Evolutionary conservation across 768 basidiomycete species (phyloP), one percentile per base, ranked within the genome.

Genomic region (Nevesoporus exiguus): DNA sequence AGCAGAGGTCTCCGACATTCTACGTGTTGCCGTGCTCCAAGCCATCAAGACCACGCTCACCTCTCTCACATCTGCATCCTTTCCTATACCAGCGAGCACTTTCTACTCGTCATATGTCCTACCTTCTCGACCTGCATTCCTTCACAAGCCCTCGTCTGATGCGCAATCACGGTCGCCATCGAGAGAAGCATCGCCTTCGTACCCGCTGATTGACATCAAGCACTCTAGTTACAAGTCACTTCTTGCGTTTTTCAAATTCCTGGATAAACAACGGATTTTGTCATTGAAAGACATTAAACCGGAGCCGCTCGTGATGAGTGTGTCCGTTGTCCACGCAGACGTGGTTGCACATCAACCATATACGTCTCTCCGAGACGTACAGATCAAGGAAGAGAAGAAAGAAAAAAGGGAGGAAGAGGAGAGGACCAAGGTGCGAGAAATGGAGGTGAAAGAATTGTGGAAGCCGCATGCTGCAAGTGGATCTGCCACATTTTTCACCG

Each of bases 191-290:
- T 65, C 67, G 59, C 68, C 66, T 14, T 75, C 60, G 56, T 75
- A 70, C 34, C 80, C 63, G 42, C 76, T 56, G 39, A 79, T 88
- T 54, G 89, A 81, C 60, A 86, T 95, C 68, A 93, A 88, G 61
- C 78, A 85, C 10, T 93, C 90, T 1, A 78, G 79, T 2, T 80
- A 85, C 74, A 97, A 94, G 70, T 90, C 90, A 10, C 77, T 95
- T 19, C 79, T 85, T 2, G 78, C 85, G 1, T 94, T 96, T 74
- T 77, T 97, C 62, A 93, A 89, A 66, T 64, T 80, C 17, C 75
- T 80, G 17, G 89, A 91, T 56, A 95, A 95, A 66, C 80, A 83
- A 8, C 79, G 79, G 0, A 67, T 97, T 22, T 63, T 96, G 34
- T 82, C 82, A 13, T 74, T 87, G 22, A 97, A 96, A 65, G 78